Conservation (phyloP, 805 yeast species). For the Ogataea ramenticola region DNA sequence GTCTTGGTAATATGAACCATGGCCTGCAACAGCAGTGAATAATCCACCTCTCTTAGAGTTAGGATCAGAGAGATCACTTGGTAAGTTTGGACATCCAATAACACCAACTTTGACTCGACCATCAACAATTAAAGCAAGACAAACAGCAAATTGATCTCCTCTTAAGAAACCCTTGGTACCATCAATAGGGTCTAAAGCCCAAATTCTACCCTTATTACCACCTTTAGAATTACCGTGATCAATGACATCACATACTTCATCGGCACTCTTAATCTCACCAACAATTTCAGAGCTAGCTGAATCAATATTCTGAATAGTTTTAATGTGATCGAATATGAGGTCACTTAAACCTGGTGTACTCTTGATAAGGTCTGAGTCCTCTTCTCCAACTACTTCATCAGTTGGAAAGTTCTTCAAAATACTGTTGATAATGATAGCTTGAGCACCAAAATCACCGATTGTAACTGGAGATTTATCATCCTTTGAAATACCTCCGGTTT, state of each 20-base stretch:
- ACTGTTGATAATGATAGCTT: slow-evolving; percentile 84
- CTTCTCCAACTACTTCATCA: slow-evolving; percentile 93
- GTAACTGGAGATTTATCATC: slow-evolving; percentile 93
- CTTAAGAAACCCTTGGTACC: slow-evolving; percentile 96
- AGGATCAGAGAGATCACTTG: slow-evolving; percentile 36
- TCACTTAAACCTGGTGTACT: slow-evolving; percentile 40
- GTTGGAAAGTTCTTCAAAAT: slow-evolving; percentile 69
- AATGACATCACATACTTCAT: slow-evolving; percentile 54
- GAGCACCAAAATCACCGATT: slow-evolving; percentile 93
- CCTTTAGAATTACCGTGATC: slow-evolving; percentile 79
- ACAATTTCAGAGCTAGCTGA: slow-evolving; percentile 22
- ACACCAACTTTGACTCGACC: slow-evolving; percentile 85
- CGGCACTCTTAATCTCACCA: slow-evolving; percentile 36
- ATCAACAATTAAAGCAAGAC: slow-evolving; percentile 82
- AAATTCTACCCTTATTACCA: slow-evolving; percentile 72
- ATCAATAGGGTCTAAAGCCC: slow-evolving; percentile 98
- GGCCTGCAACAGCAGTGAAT: slow-evolving; percentile 59
- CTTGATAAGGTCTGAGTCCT: slow-evolving; percentile 65
- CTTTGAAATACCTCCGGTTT: slow-evolving; percentile 56
- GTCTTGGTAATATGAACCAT: slow-evolving; percentile 57
- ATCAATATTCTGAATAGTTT: slow-evolving; percentile 43
- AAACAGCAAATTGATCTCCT: slow-evolving; percentile 95
- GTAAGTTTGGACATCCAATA: slow-evolving; percentile 93
- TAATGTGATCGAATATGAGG: slow-evolving; percentile 54
- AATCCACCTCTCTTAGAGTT: slow-evolving; percentile 58